These are phyloP conservation scores for Raphidocelis subcapitata DNA, from an alignment of 139 green algal species.

Conservation along the genomic window DNA sequence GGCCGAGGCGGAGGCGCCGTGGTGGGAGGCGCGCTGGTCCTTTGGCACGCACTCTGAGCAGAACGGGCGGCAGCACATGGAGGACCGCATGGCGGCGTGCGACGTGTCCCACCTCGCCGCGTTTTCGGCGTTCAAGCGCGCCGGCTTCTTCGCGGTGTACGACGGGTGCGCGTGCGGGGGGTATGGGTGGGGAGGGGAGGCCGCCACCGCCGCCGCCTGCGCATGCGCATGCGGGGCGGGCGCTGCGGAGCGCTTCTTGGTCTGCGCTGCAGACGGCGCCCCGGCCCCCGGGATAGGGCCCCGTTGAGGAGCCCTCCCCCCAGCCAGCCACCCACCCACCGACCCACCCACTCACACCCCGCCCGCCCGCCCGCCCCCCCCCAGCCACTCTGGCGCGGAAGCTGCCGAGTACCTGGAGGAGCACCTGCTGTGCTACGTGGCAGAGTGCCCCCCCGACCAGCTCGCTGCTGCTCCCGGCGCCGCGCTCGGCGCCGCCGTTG, in stretches of 20 bases:
- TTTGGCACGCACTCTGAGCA: constrained; percentile 9
- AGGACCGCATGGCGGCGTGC: constrained; percentile 14
- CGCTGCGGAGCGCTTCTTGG: too few species aligned
- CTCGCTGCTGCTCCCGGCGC: not conserved
- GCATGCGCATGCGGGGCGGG: too few species aligned
- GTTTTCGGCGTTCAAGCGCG: constrained; percentile 15
- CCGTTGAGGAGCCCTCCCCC: too few species aligned
- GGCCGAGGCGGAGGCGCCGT: not conserved
- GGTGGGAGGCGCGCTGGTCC: not conserved
- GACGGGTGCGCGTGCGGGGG: constrained; percentile 10
- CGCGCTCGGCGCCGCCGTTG: constrained; percentile 5
- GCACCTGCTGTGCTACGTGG: constrained; percentile 26
- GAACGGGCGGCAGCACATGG: constrained; percentile 23
- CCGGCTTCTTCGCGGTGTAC: constrained; percentile 30
- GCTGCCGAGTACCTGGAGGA: constrained; percentile 31
- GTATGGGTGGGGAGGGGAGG: too few species aligned
- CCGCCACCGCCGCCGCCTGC: too few species aligned
- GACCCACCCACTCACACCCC: too few species aligned
- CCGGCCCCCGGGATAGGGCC: too few species aligned
- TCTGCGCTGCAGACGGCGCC: too few species aligned
- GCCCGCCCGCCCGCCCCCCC: too few species aligned
- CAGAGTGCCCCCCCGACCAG: not conserved
- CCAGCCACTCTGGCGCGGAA: constrained; percentile 20
- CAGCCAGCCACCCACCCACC: too few species aligned
- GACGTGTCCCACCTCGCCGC: constrained; percentile 1